Conservation (phyloP, 2,329 filamentous ascomycete species). For the Colletotrichum lupini region DNA sequence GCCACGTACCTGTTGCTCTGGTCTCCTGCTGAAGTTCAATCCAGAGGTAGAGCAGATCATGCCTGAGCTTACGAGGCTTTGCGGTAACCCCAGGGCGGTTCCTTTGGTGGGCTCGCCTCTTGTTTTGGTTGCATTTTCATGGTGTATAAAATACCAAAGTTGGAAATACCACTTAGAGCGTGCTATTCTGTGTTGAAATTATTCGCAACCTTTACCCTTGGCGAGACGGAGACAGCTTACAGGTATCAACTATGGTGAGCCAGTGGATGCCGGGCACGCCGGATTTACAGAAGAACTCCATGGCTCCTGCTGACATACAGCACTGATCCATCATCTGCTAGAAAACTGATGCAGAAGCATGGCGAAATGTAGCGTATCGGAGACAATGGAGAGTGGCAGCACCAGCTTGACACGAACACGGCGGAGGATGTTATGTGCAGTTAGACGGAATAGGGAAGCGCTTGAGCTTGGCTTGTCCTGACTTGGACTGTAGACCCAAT, state of each 20-base stretch:
- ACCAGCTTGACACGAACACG: constrained; percentile 3
- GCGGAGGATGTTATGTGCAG: constrained; percentile 1
- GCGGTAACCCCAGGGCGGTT: no score
- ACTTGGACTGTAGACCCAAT: neutral
- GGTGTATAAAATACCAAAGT: neutral
- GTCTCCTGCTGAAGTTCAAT: neutral
- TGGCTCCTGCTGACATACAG: neutral
- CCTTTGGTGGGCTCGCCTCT: no score
- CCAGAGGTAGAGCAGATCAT: neutral
- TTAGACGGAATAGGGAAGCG: constrained; percentile 1
- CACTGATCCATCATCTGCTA: neutral
- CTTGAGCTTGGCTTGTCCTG: constrained; percentile 6
- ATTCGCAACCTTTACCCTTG: neutral
- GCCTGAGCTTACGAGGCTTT: neutral
- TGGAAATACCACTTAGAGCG: neutral
- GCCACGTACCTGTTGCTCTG: constrained; percentile 3
- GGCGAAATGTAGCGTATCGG: neutral
- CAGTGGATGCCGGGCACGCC: neutral
- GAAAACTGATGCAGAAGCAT: neutral
- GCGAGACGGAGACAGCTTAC: neutral
- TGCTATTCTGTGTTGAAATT: neutral
- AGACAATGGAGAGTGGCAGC: neutral
- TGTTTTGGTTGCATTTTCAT: neutral
- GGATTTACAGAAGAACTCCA: neutral
- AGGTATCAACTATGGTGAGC: neutral